These are phyloP conservation scores for Rutstroemia sp. DNA, from an alignment of 2,329 filamentous ascomycete species.

Conservation along the genomic window DNA sequence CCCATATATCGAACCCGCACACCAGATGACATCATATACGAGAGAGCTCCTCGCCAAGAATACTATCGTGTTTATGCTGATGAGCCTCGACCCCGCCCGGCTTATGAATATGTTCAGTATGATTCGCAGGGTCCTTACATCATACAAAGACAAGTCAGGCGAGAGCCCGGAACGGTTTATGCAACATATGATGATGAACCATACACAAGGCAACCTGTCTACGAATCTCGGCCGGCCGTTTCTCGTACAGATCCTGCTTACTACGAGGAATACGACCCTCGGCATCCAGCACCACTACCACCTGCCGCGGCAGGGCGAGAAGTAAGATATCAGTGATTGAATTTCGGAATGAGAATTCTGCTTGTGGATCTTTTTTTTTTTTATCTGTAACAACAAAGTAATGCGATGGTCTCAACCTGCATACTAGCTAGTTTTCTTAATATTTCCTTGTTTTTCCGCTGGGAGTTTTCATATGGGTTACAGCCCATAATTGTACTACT, in stretches of 20 bases:
- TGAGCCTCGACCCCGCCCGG: slow-evolving; percentile 24
- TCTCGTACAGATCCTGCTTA: slow-evolving; percentile 20
- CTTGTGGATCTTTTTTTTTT: neutral
- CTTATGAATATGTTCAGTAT: slow-evolving; percentile 40
- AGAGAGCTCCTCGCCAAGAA: slow-evolving; percentile 28
- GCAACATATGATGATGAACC: slow-evolving; percentile 23
- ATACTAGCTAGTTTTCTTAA: neutral
- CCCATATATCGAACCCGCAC: slow-evolving; percentile 28
- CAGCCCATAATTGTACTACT: no score
- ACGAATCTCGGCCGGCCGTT: slow-evolving; percentile 20
- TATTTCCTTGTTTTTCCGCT: neutral
- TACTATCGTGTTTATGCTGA: slow-evolving; percentile 31
- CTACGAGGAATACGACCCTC: slow-evolving; percentile 40
- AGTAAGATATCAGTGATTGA: slow-evolving; percentile 21
- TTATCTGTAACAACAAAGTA: neutral
- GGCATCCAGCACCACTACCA: slow-evolving; percentile 31
- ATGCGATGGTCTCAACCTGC: neutral
- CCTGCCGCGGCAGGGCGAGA: slow-evolving; percentile 16
- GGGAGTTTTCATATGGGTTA: neutral
- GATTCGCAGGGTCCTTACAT: slow-evolving; percentile 41
- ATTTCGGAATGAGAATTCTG: neutral
- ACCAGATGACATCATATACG: slow-evolving; percentile 27
- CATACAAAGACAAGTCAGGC: slow-evolving; percentile 35
- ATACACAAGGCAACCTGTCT: slow-evolving; percentile 23
- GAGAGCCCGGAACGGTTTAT: slow-evolving; percentile 29